A percentile compares a stretch with the other conserved stretches of the same genome.
Evolutionary conservation across 2,329 filamentous ascomycete genomes (phyloP).

Genomic region (Tolypocladium amazonense): DNA sequence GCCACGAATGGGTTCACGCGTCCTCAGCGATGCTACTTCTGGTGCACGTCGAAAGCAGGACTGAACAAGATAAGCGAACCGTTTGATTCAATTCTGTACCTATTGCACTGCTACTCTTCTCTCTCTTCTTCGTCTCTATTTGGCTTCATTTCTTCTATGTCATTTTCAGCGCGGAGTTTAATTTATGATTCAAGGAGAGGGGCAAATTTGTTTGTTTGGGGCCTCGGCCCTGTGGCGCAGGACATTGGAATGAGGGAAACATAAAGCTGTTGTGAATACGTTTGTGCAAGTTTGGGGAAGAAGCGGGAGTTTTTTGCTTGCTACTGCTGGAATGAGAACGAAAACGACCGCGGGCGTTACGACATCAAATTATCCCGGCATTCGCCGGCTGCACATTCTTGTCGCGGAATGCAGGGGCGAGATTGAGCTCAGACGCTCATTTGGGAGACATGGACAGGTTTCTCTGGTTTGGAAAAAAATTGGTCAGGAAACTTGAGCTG

Average conservation of each 20-base stretch:
- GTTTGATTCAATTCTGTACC: slow-evolving; percentile 5
- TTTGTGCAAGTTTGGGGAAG: slow-evolving; percentile 1
- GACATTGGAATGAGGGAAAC: neutral
- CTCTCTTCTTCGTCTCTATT: neutral
- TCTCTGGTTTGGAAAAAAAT: neutral
- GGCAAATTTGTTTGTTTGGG: neutral
- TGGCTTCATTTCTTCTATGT: neutral
- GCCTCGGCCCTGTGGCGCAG: neutral
- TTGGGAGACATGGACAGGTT: neutral
- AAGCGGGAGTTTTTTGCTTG: slow-evolving; percentile 4
- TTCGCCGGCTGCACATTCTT: neutral
- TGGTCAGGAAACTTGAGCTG: neutral
- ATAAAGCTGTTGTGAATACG: neutral
- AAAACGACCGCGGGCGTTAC: slow-evolving; percentile 6
- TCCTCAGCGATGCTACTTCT: neutral
- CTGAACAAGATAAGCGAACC: neutral
- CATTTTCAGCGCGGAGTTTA: slow-evolving; percentile 7
- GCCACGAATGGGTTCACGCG: neutral
- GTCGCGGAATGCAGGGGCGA: neutral
- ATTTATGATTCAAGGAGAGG: neutral
- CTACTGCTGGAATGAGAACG: slow-evolving; percentile 2
- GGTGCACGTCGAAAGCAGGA: neutral
- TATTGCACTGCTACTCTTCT: neutral
- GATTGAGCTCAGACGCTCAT: slow-evolving; percentile 1
- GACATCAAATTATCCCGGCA: slow-evolving; percentile 4